Conservation (phyloP, 352 stramenopile species). For the Elongisporangium prolatum region DNA sequence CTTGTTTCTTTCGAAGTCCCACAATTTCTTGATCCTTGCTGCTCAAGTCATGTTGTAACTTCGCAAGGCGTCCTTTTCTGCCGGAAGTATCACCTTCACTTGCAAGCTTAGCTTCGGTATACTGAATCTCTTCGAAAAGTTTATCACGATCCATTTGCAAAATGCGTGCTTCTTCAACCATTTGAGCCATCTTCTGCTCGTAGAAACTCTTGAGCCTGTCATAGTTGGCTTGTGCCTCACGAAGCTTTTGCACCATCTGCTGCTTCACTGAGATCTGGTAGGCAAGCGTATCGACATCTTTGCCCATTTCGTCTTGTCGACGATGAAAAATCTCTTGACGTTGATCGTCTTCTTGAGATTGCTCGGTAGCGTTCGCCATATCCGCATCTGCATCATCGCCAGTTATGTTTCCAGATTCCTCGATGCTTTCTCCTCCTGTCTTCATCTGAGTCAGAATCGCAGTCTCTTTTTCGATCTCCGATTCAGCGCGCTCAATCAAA, state of each 20-base stretch:
- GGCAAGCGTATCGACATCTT: slow-evolving; percentile 73
- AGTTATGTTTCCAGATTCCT: slow-evolving; percentile 25
- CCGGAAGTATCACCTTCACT: slow-evolving; percentile 46
- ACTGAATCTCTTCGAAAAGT: slow-evolving; percentile 72
- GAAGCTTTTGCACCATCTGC: slow-evolving; percentile 77
- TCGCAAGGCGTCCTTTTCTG: slow-evolving; percentile 49
- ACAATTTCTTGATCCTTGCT: slow-evolving; percentile 73
- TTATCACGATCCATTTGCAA: slow-evolving; percentile 65
- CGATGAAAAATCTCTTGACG: slow-evolving; percentile 81
- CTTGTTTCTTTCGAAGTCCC: slow-evolving; percentile 74
- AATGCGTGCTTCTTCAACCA: slow-evolving; percentile 66
- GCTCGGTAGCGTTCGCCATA: slow-evolving; percentile 29
- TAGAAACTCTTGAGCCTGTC: slow-evolving; percentile 81
- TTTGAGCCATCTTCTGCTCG: slow-evolving; percentile 79
- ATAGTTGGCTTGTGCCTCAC: slow-evolving; percentile 76
- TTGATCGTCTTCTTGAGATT: slow-evolving; percentile 62
- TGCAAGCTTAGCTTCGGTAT: slow-evolving; percentile 59
- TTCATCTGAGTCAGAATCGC: slow-evolving; percentile 74
- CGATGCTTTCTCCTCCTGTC: slow-evolving; percentile 41
- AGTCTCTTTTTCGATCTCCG: slow-evolving; percentile 75
- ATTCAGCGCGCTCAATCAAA: slow-evolving; percentile 59
- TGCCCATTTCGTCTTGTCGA: slow-evolving; percentile 70
- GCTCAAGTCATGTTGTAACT: slow-evolving; percentile 73
- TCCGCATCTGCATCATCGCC: slow-evolving; percentile 34
- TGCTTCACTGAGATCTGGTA: slow-evolving; percentile 86